phyloP scores from a whole-genome alignment of 345 rosid species.

The Dimocarpus longan region DNA sequence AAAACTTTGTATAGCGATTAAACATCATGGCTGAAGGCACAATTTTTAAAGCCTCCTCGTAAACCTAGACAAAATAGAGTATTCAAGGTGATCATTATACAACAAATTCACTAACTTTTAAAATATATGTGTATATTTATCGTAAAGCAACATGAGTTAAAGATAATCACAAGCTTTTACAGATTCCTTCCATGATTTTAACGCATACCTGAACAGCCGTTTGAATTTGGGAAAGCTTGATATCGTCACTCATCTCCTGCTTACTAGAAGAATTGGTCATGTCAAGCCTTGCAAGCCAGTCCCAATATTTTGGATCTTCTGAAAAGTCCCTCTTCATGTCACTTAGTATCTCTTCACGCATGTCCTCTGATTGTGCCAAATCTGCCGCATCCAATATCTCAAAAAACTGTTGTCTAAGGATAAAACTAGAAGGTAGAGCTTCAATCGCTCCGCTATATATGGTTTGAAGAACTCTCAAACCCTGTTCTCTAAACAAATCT shows the following conservation, averaged over 20 bases:
- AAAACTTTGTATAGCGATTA: conserved; percentile 57
- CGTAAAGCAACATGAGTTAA: too few species aligned
- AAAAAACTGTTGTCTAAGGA: conserved; percentile 66
- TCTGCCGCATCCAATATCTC: conserved; percentile 76
- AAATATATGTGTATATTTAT: background rate
- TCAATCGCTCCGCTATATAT: conserved; percentile 72
- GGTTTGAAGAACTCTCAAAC: conserved; percentile 58
- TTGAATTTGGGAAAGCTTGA: conserved; percentile 38
- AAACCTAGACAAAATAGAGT: conserved; percentile 51
- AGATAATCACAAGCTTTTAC: background rate
- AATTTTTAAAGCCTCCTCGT: conserved; percentile 68
- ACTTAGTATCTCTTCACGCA: conserved; percentile 57
- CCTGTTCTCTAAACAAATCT: conserved; percentile 68
- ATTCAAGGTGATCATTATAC: background rate
- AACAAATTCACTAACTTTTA: conserved; percentile 1
- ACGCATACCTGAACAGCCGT: conserved; percentile 68
- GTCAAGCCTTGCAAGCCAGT: conserved; percentile 87
- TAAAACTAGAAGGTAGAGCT: conserved; percentile 70
- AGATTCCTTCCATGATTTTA: background rate
- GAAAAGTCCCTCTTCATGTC: conserved; percentile 82
- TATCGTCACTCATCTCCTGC: conserved; percentile 30
- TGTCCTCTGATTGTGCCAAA: conserved; percentile 63
- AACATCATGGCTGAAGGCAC: conserved; percentile 64
- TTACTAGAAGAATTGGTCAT: conserved; percentile 35
- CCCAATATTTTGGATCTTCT: conserved; percentile 71